These are phyloP conservation scores for Phytopythium helicoides DNA, from an alignment of 352 stramenopile species.

Conservation along the genomic window DNA sequence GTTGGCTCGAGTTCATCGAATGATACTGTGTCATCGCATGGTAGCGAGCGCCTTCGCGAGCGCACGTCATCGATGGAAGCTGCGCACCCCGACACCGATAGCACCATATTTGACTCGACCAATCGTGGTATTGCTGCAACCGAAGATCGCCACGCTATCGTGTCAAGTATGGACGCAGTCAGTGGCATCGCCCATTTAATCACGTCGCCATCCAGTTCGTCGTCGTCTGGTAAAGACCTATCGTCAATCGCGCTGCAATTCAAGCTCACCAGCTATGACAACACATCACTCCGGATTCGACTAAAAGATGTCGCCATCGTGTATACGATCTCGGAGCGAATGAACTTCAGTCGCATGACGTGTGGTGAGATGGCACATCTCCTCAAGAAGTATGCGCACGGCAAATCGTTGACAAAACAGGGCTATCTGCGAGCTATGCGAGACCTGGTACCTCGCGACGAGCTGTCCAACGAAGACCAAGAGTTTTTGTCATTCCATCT, in stretches of 20 bases:
- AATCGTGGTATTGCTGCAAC: conserved; percentile 14
- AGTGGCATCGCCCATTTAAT: conserved; percentile 62
- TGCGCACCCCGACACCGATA: conserved; percentile 41
- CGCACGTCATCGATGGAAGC: conserved; percentile 38
- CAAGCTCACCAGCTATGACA: conserved; percentile 86
- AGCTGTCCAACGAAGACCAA: conserved; percentile 81
- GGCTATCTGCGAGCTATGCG: conserved; percentile 80
- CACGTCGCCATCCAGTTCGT: conserved; percentile 42
- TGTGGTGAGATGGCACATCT: conserved; percentile 63
- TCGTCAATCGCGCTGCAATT: conserved; percentile 81
- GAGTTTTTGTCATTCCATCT: conserved; percentile 88
- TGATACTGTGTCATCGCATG: conserved; percentile 67
- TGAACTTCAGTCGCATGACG: conserved; percentile 73
- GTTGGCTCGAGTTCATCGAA: conserved; percentile 56
- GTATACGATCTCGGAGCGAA: conserved; percentile 84
- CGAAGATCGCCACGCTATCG: conserved; percentile 29
- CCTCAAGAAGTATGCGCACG: conserved; percentile 67
- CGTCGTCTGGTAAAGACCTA: conserved; percentile 46
- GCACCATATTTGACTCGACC: conserved; percentile 31
- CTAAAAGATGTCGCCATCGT: conserved; percentile 85
- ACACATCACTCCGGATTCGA: conserved; percentile 73
- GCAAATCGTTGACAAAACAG: conserved; percentile 65
- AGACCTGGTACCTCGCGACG: conserved; percentile 63
- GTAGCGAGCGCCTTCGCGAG: conserved; percentile 36
- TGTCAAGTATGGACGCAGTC: conserved; percentile 53